Conservation (phyloP, 352 stramenopile genomes). For the Globisporangium radiosum region DNA sequence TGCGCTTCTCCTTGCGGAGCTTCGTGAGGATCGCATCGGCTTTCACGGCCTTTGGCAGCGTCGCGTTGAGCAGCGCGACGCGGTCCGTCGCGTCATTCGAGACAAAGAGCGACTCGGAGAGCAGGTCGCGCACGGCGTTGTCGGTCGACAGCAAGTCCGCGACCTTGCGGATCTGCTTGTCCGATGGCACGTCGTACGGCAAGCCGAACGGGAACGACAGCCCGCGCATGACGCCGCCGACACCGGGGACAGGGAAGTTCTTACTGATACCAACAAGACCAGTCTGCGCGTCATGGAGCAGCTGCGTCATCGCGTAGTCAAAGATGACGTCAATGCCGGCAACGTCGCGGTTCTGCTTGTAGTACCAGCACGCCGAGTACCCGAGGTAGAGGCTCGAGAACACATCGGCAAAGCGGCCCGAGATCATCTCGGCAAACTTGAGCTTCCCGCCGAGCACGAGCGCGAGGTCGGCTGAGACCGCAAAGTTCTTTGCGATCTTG, state of each 20-base stretch:
- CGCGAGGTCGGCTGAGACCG: slow-evolving; percentile 92
- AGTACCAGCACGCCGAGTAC: slow-evolving; percentile 97
- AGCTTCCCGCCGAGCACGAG: slow-evolving; percentile 96
- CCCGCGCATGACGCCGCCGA: slow-evolving; percentile 91
- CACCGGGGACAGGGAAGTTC: slow-evolving; percentile 94
- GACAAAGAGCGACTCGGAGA: slow-evolving; percentile 73
- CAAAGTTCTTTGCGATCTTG: slow-evolving; percentile 96
- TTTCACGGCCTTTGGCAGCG: slow-evolving; percentile 83
- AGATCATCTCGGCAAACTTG: slow-evolving; percentile 98
- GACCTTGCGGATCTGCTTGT: slow-evolving; percentile 79
- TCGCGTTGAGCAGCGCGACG: slow-evolving; percentile 68
- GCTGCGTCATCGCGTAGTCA: slow-evolving; percentile 95
- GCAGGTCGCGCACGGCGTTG: slow-evolving; percentile 55
- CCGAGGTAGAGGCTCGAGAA: slow-evolving; percentile 96
- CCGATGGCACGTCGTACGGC: slow-evolving; percentile 87
- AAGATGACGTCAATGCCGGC: slow-evolving; percentile 94
- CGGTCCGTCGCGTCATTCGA: slow-evolving; percentile 62
- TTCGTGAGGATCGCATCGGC: slow-evolving; percentile 89
- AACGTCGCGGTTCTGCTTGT: slow-evolving; percentile 91
- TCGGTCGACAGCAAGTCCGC: slow-evolving; percentile 68
- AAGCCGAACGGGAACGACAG: slow-evolving; percentile 95
- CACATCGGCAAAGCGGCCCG: slow-evolving; percentile 94
- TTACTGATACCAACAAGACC: slow-evolving; percentile 92
- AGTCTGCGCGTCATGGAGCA: slow-evolving; percentile 94
- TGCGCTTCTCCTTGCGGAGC: slow-evolving; percentile 93